A percentile compares a stretch with the other conserved stretches of the same genome.
Conservation (phyloP, 148 eudicot genomes). For the Selenicereus undatus region DNA sequence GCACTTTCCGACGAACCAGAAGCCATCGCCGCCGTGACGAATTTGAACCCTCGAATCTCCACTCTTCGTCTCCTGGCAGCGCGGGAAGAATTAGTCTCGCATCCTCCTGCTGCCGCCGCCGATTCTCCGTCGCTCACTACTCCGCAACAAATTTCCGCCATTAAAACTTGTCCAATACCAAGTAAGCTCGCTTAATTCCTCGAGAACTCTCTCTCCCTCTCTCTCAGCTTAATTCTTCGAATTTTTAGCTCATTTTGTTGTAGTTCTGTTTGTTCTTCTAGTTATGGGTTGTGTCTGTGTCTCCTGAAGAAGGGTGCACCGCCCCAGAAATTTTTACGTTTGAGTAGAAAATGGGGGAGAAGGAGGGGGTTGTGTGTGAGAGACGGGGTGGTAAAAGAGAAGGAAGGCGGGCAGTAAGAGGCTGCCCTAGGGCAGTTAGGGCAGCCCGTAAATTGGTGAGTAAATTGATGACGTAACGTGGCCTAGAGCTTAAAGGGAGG, state of each 20-base stretch:
- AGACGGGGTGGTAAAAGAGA: not conserved
- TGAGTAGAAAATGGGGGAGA: not conserved
- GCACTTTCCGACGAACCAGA: slow-evolving; percentile 17
- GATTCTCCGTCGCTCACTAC: slow-evolving; percentile 32
- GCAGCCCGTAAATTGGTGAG: slow-evolving; percentile 12
- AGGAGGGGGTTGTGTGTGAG: not conserved
- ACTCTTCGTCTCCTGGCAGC: slow-evolving; percentile 52
- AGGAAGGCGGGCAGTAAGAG: not conserved
- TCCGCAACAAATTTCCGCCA: slow-evolving; percentile 67
- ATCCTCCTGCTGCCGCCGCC: slow-evolving; percentile 8
- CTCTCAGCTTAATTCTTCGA: not conserved
- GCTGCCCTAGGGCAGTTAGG: not conserved
- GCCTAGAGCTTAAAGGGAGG: not conserved
- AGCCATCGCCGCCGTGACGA: slow-evolving; percentile 13
- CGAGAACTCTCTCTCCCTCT: not conserved
- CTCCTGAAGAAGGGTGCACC: slow-evolving; percentile 15
- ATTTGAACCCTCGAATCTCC: slow-evolving; percentile 48
- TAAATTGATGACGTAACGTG: slow-evolving; percentile 3
- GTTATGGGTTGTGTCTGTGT: not conserved
- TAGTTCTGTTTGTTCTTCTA: not conserved
- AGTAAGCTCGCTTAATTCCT: not conserved
- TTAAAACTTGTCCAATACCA: not conserved
- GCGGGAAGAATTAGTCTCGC: slow-evolving; percentile 30
- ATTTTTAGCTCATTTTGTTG: not conserved
- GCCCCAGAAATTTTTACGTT: slow-evolving; percentile 11